Conservation (phyloP, 495 filamentous ascomycete species). For the Cercophora samala region DNA sequence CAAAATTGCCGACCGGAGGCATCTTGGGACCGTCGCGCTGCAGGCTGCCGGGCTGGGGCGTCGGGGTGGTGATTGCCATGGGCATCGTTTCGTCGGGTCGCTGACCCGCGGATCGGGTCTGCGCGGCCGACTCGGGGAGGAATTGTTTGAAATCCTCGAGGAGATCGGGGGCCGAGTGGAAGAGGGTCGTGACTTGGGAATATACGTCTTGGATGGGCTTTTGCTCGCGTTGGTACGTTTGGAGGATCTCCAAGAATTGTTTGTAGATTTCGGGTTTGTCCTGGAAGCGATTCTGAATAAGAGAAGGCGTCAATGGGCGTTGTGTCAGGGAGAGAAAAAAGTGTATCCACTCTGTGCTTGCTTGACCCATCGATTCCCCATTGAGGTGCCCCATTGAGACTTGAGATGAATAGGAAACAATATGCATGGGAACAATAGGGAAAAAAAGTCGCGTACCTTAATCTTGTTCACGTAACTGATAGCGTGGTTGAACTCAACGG, state of each 20-base stretch:
- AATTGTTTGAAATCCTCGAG: constrained; percentile 99
- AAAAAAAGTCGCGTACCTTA: constrained; percentile 59
- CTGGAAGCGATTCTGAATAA: constrained; percentile 81
- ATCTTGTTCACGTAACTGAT: constrained; percentile 99
- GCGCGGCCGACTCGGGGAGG: constrained; percentile 91
- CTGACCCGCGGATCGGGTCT: constrained; percentile 64
- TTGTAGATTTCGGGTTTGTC: constrained; percentile 98
- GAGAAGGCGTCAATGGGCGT: constrained; percentile 19
- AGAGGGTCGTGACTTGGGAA: constrained; percentile 91
- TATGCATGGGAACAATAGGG: constrained; percentile 1
- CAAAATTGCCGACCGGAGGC: constrained; percentile 93
- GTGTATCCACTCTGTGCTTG: constrained; percentile 21
- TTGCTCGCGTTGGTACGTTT: constrained; percentile 97
- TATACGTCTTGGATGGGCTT: constrained; percentile 99
- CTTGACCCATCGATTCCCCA: constrained; percentile 9
- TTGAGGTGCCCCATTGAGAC: constrained; percentile 11
- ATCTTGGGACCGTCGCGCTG: constrained; percentile 61
- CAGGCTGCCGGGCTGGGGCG: constrained; percentile 45
- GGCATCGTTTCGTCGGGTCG: constrained; percentile 54
- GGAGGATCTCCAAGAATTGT: constrained; percentile 95
- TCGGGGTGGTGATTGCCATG: constrained; percentile 55
- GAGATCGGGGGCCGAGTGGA: constrained; percentile 91
- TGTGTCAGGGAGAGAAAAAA: constrained; percentile 15
- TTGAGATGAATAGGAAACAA: constrained; percentile 19
- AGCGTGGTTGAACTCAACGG: constrained; percentile 98